A percentile compares a stretch with the other conserved stretches of the same genome.
Conservation (phyloP, 192 early-diverging fungal genomes). For the Gaertneriomyces sp. region DNA sequence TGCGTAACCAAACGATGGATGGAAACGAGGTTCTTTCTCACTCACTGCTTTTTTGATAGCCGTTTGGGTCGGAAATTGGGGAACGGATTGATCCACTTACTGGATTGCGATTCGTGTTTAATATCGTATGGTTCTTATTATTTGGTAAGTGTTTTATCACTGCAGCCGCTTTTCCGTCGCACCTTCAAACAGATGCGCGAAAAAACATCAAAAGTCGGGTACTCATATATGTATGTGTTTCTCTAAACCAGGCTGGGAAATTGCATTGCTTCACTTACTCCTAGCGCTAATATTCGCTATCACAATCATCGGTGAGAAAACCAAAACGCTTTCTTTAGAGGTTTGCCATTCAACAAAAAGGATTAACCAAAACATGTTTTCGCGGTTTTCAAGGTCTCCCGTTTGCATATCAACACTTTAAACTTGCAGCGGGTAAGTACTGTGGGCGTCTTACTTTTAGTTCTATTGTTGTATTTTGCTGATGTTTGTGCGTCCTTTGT, state of each 20-base stretch:
- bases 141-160: conserved; percentile 5
- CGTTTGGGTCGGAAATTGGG: neutral
- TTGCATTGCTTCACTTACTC: conserved; percentile 17
- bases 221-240: neutral
- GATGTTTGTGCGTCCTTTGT: too few relatives aligned
- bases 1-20: too few relatives aligned
- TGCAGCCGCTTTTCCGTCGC: neutral
- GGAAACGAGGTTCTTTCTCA: too few relatives aligned
- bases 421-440: neutral
- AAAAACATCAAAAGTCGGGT: neutral
- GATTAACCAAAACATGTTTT: neutral
- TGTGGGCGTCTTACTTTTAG: too few relatives aligned
- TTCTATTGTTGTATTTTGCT: too few relatives aligned
- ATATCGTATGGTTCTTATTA: conserved; percentile 18
- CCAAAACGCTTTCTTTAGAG: neutral
- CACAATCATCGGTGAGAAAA: conserved; percentile 21
- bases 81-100: neutral
- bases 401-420: conserved; percentile 23
- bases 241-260: conserved; percentile 14
- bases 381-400: conserved; percentile 7
- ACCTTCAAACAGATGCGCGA: too few relatives aligned
- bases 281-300: conserved; percentile 23
- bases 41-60: neutral
- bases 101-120: conserved; percentile 17
- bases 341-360: neutral